Percentiles rank a stretch among this genome's conserved stretches.
These are phyloP conservation scores for Eustoma russellianum DNA, from an alignment of 257 asterid species.

Conservation along the genomic window DNA sequence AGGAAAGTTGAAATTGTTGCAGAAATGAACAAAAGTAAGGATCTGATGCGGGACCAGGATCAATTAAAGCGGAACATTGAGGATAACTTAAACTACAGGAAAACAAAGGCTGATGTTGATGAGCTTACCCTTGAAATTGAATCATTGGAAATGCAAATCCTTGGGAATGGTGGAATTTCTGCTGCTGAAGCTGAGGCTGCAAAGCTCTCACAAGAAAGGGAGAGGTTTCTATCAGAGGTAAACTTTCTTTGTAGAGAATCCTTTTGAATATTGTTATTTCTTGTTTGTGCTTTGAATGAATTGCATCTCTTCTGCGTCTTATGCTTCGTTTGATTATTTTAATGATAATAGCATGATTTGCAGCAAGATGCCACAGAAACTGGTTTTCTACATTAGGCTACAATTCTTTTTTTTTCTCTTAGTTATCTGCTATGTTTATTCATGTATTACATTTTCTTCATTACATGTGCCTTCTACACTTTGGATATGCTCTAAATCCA, in stretches of 20 bases:
- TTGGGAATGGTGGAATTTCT: slow-evolving; percentile 61
- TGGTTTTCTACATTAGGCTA: too few species aligned
- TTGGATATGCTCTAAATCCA: too few species aligned
- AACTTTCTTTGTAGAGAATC: background rate
- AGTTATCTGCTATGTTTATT: too few species aligned
- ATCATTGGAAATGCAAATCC: slow-evolving; percentile 53
- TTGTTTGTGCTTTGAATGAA: too few species aligned
- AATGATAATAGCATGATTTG: too few species aligned
- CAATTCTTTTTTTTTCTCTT: too few species aligned
- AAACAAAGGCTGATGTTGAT: slow-evolving; percentile 57
- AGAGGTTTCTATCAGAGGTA: slow-evolving; percentile 87
- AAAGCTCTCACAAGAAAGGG: slow-evolving; percentile 65
- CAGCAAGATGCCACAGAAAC: too few species aligned
- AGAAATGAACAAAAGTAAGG: slow-evolving; percentile 49
- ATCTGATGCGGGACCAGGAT: slow-evolving; percentile 44
- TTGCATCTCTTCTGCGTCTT: too few species aligned
- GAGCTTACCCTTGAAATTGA: slow-evolving; percentile 65
- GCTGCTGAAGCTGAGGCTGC: slow-evolving; percentile 49
- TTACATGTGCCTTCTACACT: too few species aligned
- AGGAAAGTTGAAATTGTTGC: slow-evolving; percentile 43
- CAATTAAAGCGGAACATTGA: slow-evolving; percentile 58
- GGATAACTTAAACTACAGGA: slow-evolving; percentile 74
- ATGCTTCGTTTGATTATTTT: too few species aligned
- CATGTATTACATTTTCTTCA: too few species aligned
- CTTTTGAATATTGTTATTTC: too few species aligned